Evolutionary conservation across 192 early-diverging fungal species (phyloP).

Genomic region (Physocladia obscura): DNA sequence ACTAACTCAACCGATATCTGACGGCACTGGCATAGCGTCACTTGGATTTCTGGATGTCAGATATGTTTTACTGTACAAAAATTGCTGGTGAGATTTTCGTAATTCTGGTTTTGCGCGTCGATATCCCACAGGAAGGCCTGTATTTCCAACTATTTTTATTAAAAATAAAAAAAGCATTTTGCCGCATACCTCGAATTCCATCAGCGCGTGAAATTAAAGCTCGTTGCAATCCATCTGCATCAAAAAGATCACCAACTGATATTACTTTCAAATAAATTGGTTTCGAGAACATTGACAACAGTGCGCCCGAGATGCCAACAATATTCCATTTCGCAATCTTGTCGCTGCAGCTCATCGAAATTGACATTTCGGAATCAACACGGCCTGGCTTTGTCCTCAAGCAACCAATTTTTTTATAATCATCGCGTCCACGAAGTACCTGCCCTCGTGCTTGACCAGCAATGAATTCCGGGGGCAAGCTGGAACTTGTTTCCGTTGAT

Average conservation of each 20-base stretch:
- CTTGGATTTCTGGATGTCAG: neutral
- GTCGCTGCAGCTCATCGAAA: conserved; percentile 81
- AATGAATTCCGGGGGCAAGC: neutral
- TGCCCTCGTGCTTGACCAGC: neutral
- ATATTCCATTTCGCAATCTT: conserved; percentile 89
- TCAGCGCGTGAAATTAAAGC: conserved; percentile 63
- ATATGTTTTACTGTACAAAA: neutral
- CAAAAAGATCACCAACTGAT: conserved; percentile 69
- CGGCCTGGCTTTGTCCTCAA: conserved; percentile 75
- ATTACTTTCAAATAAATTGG: conserved; percentile 73
- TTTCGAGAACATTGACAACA: conserved; percentile 55
- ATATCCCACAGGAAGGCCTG: neutral
- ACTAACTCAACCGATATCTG: neutral
- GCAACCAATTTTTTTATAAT: conserved; percentile 57
- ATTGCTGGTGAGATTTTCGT: neutral
- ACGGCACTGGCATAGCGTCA: neutral
- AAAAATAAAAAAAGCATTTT: neutral
- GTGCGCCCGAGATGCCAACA: conserved; percentile 72
- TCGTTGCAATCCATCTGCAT: conserved; percentile 56
- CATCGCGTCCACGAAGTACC: conserved; percentile 60
- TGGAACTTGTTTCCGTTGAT: conserved; percentile 12
- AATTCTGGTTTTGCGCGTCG: neutral
- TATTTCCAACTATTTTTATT: neutral
- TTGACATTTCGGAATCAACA: conserved; percentile 68
- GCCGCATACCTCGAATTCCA: conserved; percentile 28